Base-by-base conservation (phyloP, 331 rosid genomes). In the Saraca asoca region DNA sequence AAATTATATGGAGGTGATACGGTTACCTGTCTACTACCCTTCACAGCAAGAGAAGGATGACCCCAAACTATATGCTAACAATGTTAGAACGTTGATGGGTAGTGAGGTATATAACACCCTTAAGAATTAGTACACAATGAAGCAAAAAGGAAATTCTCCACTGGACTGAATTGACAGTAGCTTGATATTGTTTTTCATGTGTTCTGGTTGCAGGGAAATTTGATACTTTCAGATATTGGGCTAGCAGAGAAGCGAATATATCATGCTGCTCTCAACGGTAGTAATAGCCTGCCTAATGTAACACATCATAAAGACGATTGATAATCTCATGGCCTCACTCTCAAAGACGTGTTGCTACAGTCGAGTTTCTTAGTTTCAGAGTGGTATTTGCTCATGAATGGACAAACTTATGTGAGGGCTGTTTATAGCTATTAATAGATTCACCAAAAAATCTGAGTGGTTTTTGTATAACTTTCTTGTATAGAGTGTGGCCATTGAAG, bases 221-320 rank as follows among this genome's bases (percentile, higher is more conserved):
- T 94, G 92, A 72, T 50, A 62, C 82, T 78, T 58, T 80, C 97
- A 2, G 96, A 90, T 71, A 83, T 94, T 33, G 97, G 99, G 73
- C 95, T 94, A 51, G 81, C 96, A 7, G 99, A 94, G 81, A 94
- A 94, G 82, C 85, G 99, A 76, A 70, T 86, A 7, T 94, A 90
- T 75, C 99, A 80, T 70, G 91, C 95, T 71, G 95, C 97, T 70
- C 96, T 94, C 82, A 88, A 90, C 80, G 99, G 99, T 94, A 94
- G 86, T 90, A 94, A 85, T 86, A 75, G 89, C 87, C 88, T 74
- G 88, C 96, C 88, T 90, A 81, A 82, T 86, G 95, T 84, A 84
- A 79, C 87, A 95, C 96, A 80, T 86, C 99, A 75, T 90, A 94
- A 94, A 90, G 96, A 90, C 83, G 95, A 86, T 67, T 90, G 99